These are phyloP conservation scores for Agaricus sinodeliciosus DNA, from an alignment of 768 basidiomycete species.

Conservation along the genomic window DNA sequence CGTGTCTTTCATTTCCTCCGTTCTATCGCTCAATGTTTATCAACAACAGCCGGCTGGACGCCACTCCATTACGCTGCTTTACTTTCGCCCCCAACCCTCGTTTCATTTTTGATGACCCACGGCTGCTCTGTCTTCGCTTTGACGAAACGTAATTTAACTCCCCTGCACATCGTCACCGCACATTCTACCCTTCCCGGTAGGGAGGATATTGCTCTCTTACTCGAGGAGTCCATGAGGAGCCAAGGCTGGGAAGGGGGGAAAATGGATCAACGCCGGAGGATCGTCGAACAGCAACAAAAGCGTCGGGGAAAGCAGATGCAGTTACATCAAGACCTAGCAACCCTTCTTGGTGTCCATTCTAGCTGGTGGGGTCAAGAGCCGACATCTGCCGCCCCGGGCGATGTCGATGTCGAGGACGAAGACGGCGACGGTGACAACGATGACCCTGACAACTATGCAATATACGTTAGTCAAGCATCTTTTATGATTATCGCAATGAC, in stretches of 20 bases:
- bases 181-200: constrained; percentile 77
- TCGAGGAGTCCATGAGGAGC: constrained; percentile 84
- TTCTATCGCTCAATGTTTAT: constrained; percentile 4
- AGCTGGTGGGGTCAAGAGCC: constrained; percentile 61
- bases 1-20: neutral
- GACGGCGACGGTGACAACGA: constrained; percentile 43
- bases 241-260: constrained; percentile 77
- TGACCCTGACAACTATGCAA: constrained; percentile 39
- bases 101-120: constrained; percentile 89
- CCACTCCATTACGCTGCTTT: constrained; percentile 90
- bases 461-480: constrained; percentile 36
- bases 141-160: constrained; percentile 75
- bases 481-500: neutral
- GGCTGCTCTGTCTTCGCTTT: constrained; percentile 78
- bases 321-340: constrained; percentile 53
- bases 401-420: constrained; percentile 35
- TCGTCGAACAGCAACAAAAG: constrained; percentile 51
- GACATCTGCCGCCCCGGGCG: constrained; percentile 34
- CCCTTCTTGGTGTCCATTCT: constrained; percentile 46
- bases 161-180: constrained; percentile 86
- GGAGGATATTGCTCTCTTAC: constrained; percentile 77
- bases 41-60: constrained; percentile 80
- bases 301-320: constrained; percentile 45
- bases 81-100: constrained; percentile 81
- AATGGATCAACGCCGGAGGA: constrained; percentile 62